phyloP scores from a whole-genome alignment of 179 eudicot genomes.

The Gypsophila paniculata region DNA sequence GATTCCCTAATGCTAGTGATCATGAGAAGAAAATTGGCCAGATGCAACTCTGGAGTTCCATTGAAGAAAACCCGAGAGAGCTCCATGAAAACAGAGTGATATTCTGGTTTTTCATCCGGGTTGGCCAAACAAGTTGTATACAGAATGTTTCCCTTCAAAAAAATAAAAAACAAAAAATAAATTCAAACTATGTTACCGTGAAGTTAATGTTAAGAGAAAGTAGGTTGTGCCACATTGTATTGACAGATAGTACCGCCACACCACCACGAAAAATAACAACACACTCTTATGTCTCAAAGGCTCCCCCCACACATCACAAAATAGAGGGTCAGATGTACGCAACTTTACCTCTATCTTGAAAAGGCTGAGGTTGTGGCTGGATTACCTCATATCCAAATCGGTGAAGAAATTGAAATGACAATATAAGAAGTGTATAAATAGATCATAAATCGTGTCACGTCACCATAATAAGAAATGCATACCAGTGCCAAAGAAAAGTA shows the following conservation, averaged over 20 bases:
- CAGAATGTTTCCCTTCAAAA: slow-evolving; percentile 49
- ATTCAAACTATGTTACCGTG: background rate
- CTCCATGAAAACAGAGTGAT: slow-evolving; percentile 74
- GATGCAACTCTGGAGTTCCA: slow-evolving; percentile 58
- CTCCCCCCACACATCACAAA: no score
- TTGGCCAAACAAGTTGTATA: slow-evolving; percentile 43
- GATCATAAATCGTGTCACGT: background rate
- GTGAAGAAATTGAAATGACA: background rate
- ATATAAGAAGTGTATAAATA: background rate
- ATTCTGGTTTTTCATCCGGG: slow-evolving; percentile 43
- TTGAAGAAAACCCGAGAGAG: slow-evolving; percentile 61
- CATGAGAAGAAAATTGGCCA: slow-evolving; percentile 93
- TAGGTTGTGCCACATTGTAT: background rate
- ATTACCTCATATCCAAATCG: background rate
- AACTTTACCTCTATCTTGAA: no score
- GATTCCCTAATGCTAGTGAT: slow-evolving; percentile 78
- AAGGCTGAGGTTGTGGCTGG: background rate
- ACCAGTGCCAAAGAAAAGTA: background rate
- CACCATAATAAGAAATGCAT: background rate
- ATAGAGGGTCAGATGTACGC: no score
- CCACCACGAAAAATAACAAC: background rate
- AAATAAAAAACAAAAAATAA: slow-evolving; percentile 3
- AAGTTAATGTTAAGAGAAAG: background rate
- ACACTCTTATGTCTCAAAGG: background rate
- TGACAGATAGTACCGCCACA: background rate